Percentiles rank a stretch among this genome's conserved stretches.
These are phyloP conservation scores for maize (Zea mays) DNA, from an alignment of 176 grass and related monocot species.

Conservation along the genomic window DNA sequence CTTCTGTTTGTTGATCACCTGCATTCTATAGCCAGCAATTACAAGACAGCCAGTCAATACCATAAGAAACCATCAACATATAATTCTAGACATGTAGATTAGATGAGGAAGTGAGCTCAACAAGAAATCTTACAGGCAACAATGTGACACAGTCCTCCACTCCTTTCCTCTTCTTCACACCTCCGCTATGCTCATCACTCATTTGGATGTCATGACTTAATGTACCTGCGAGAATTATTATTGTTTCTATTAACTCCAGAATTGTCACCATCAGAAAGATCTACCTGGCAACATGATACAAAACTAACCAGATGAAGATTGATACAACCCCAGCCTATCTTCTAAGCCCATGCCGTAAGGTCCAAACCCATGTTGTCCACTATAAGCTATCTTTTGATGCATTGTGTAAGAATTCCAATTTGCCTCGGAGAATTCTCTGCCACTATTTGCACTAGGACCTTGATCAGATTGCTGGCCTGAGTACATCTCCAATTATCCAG, in stretches of 20 bases:
- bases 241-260: constrained; percentile 31
- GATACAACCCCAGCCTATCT: constrained; percentile 44
- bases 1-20: constrained; percentile 53
- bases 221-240: constrained; percentile 28
- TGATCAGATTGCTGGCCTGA: constrained; percentile 64
- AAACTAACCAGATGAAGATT: constrained; percentile 47
- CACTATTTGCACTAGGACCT: constrained; percentile 42
- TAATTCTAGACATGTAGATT: constrained; percentile 1
- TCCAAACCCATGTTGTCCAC: constrained; percentile 53
- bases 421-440: constrained; percentile 52
- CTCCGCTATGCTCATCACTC: constrained; percentile 50
- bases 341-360: constrained; percentile 49
- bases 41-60: constrained; percentile 13
- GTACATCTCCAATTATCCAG: constrained; percentile 52
- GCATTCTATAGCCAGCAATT: constrained; percentile 42
- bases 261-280: constrained; percentile 10
- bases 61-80: constrained; percentile 25
- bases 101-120: neutral
- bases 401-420: constrained; percentile 63
- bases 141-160: constrained; percentile 31
- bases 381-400: constrained; percentile 68
- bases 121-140: constrained; percentile 42
- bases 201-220: constrained; percentile 57
- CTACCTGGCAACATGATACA: neutral
- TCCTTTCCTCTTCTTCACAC: constrained; percentile 65